Base-by-base conservation (phyloP, 1,139 yeast species). In the Candida anutae region DNA sequence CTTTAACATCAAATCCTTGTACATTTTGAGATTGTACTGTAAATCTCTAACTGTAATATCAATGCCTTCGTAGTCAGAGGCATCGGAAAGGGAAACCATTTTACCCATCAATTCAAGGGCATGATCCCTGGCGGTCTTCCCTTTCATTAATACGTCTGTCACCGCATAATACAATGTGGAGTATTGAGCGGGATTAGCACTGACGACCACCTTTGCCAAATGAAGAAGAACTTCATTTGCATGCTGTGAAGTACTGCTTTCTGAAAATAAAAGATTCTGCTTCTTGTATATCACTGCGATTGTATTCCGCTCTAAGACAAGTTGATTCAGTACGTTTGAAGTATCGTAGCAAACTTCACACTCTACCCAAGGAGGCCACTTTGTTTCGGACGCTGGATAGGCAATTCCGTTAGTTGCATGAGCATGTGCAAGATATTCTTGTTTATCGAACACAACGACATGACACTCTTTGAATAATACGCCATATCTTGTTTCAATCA, bases 311-410 rank as follows among this genome's bases (percentile, higher is more conserved):
- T 78, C 77, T 23, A 80, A 66, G 16, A 87, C 69, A 34, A 79
- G 63, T 30, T 77, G 71, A 16, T 66, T 58, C 22, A 62, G 55
- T 26, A 79, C 53, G 42, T 78, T 63, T 0, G 66, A 50, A n/a
- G 76, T 69, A 31, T 82, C 81, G 43, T 81, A 81, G 38, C 87
- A 77, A 34, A 80, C 66, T 48, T 88, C 97, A 28, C 50, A 44
- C 33, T 80, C 83, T 20, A 85, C 53, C 85, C 90, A 80, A 2
- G 95, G 94, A 1, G 94, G 90, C 95, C 95, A 84, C 11, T 42
- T 41, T 6, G 40, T 39, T 10, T 48, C 45, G 5, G 47, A 32
- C 11, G 35, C 37, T 2, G 42, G 28, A 33, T 48, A 49, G 4
- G 40, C 45, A 5, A 33, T 30, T 12, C 58, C 59, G 29, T 50